phyloP scores from a whole-genome alignment of 148 eudicot genomes.

The Arbutus unedo region DNA sequence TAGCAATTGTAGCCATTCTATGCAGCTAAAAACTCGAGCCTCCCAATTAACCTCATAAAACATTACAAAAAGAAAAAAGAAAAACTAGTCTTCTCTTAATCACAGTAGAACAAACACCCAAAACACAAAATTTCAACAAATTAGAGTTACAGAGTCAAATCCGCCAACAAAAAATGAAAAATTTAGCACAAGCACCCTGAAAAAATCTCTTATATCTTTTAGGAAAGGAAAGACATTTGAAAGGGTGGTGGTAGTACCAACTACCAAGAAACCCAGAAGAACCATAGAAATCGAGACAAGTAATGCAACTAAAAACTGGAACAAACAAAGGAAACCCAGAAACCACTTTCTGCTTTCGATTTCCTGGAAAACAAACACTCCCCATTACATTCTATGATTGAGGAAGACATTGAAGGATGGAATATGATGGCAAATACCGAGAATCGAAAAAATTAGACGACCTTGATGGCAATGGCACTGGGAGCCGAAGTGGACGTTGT shows the following conservation, averaged over 20 bases:
- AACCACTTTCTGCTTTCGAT: not conserved
- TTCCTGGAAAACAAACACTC: not conserved
- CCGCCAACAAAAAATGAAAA: too few species aligned
- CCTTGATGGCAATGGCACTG: slow-evolving; percentile 15
- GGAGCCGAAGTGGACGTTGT: slow-evolving; percentile 28
- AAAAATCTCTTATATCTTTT: too few species aligned
- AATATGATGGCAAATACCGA: not conserved
- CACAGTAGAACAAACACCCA: too few species aligned
- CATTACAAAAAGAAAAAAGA: too few species aligned
- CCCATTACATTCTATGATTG: too few species aligned
- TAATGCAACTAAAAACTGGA: not conserved
- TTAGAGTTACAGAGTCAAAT: too few species aligned
- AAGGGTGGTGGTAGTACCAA: not conserved
- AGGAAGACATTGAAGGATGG: not conserved
- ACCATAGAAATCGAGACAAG: not conserved
- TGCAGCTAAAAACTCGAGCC: too few species aligned
- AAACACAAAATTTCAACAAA: too few species aligned
- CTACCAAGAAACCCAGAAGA: not conserved
- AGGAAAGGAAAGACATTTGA: too few species aligned
- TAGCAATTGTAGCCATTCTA: not conserved
- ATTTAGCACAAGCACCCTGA: too few species aligned
- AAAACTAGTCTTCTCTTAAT: too few species aligned
- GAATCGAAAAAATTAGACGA: slow-evolving; percentile 22
- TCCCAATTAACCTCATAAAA: too few species aligned
- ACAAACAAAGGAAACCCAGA: not conserved